phyloP scores from a whole-genome alignment of 441 rosid genomes.

The Codiaeum variegatum region DNA sequence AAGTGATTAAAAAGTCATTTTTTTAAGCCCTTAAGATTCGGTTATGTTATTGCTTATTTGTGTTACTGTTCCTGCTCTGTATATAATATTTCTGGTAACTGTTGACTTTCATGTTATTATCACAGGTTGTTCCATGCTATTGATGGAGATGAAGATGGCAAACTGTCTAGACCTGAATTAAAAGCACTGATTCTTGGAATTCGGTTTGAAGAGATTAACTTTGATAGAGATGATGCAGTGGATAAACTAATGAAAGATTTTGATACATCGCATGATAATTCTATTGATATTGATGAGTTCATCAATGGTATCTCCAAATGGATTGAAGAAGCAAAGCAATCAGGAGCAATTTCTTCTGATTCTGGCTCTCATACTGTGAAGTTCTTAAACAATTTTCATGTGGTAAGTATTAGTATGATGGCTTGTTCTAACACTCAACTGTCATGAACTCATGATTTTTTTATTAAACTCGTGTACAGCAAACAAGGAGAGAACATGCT shows the following conservation, averaged over 20 bases:
- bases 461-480: conserved; percentile 39
- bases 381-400: conserved; percentile 47
- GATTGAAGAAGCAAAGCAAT: conserved; percentile 53
- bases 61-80: conserved; percentile 11
- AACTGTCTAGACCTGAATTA: conserved; percentile 56
- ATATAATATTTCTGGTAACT: neutral
- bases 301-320: conserved; percentile 54
- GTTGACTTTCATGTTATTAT: conserved; percentile 9
- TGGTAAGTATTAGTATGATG: conserved; percentile 36
- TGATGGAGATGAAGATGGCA: conserved; percentile 59
- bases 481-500: conserved; percentile 53
- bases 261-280: conserved; percentile 47
- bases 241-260: conserved; percentile 61
- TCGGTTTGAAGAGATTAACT: conserved; percentile 71
- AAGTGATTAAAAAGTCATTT: conserved; percentile 44
- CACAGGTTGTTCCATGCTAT: conserved; percentile 65
- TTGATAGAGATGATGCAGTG: conserved; percentile 67
- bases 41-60: neutral
- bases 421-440: conserved; percentile 3
- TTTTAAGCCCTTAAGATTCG: conserved; percentile 10
- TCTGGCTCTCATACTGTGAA: conserved; percentile 48
- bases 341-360: conserved; percentile 32
- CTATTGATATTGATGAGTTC: conserved; percentile 49
- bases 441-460: conserved; percentile 5
- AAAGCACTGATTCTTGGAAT: conserved; percentile 84